phyloP scores from a whole-genome alignment of 805 yeast genomes.

The Martiniozyma abietophila region DNA sequence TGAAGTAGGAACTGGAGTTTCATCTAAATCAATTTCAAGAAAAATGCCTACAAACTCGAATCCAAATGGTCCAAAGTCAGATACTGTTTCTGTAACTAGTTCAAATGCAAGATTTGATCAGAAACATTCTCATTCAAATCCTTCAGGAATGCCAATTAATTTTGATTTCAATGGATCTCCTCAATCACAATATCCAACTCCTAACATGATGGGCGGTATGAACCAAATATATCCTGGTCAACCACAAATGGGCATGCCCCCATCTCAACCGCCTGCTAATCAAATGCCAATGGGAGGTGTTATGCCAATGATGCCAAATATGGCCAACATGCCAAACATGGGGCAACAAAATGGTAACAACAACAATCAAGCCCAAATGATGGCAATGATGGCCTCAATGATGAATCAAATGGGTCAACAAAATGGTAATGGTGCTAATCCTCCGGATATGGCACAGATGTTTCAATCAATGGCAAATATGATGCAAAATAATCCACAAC shows the following conservation, averaged over 20 bases:
- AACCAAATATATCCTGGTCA: too few species aligned
- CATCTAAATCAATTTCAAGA: constrained; percentile 83
- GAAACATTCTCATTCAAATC: too few species aligned
- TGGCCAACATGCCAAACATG: constrained; percentile 7
- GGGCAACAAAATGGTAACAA: constrained; percentile 6
- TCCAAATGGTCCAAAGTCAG: constrained; percentile 77
- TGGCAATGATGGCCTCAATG: constrained; percentile 28
- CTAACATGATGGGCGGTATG: too few species aligned
- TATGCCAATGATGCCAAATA: constrained; percentile 5
- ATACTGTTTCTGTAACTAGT: constrained; percentile 25
- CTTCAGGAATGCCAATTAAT: constrained; percentile 16
- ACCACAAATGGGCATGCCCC: constrained; percentile 3
- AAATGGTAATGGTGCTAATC: constrained; percentile 13
- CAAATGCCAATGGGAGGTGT: constrained; percentile 2
- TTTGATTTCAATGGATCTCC: constrained; percentile 12
- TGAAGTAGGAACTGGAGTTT: constrained; percentile 89
- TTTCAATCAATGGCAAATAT: constrained; percentile 28
- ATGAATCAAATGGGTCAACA: constrained; percentile 21
- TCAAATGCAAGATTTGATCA: neutral
- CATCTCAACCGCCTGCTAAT: constrained; percentile 6
- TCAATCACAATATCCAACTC: constrained; percentile 4
- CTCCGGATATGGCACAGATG: constrained; percentile 28
- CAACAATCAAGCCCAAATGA: constrained; percentile 22
- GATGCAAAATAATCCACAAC: constrained; percentile 23
- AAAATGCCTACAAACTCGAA: constrained; percentile 89